These are phyloP conservation scores for Magnolia officinalis DNA, from an alignment of 164 flowering plant species.

Conservation along the genomic window DNA sequence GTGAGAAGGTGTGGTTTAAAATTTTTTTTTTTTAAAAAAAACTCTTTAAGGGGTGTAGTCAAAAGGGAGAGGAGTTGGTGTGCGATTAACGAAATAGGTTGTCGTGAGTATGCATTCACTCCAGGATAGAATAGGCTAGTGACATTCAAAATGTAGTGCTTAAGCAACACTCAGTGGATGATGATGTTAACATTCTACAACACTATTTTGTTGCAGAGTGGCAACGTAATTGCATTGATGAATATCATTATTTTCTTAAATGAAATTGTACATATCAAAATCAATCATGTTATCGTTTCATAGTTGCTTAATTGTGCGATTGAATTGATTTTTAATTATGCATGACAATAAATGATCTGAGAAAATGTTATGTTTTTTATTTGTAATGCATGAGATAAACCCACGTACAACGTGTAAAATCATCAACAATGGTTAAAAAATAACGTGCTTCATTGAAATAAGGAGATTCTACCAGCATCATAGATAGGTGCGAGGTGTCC, in stretches of 20 bases:
- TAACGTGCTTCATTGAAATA: neutral
- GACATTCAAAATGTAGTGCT: no score
- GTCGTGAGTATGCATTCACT: no score
- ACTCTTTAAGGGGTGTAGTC: neutral
- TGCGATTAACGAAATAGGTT: no score
- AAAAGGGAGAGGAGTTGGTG: no score
- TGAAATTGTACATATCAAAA: neutral
- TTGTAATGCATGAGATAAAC: neutral
- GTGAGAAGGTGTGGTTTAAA: neutral
- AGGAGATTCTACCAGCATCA: no score
- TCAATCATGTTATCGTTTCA: neutral
- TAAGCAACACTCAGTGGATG: no score
- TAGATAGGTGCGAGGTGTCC: no score
- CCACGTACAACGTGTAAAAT: neutral
- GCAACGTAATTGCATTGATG: neutral
- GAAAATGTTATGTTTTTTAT: neutral
- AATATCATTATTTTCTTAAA: no score
- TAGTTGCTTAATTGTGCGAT: neutral
- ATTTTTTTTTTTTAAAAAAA: neutral
- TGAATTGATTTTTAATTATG: neutral
- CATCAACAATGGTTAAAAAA: neutral
- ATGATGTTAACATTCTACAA: no score
- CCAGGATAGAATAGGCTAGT: no score
- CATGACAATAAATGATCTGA: neutral
- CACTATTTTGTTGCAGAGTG: no score